Conservation (phyloP, 2,329 filamentous ascomycete species). For the Ophiognomonia clavigignenti-juglandacearum region DNA sequence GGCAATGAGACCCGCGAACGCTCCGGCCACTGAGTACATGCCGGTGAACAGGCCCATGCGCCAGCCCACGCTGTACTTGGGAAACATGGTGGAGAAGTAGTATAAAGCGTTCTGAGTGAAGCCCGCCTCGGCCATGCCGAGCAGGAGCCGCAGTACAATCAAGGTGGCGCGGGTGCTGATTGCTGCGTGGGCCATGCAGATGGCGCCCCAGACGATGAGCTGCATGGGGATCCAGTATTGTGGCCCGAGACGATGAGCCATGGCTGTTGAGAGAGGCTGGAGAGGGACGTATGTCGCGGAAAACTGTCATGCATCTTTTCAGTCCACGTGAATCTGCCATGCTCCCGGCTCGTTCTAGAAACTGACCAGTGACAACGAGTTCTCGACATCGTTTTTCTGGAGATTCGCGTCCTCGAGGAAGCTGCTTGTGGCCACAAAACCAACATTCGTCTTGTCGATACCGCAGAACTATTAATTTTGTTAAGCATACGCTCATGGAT, state of each 20-base stretch:
- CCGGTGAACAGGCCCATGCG: not conserved
- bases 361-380: not conserved
- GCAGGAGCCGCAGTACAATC: not conserved
- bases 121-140: not conserved
- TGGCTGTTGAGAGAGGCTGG: not conserved
- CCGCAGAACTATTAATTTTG: not conserved
- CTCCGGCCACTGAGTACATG: not conserved
- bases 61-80: not conserved
- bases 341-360: not conserved
- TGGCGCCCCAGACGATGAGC: not conserved
- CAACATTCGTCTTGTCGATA: not conserved
- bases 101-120: not conserved
- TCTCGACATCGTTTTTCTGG: not conserved
- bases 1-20: not conserved
- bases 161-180: not conserved
- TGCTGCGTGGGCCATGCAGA: not conserved
- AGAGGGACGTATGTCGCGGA: not conserved
- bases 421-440: not conserved
- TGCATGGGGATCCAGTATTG: not conserved
- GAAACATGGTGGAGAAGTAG: not conserved
- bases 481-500: no score
- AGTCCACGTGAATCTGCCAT: no score
- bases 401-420: not conserved
- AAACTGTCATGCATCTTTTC: no score
- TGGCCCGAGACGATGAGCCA: not conserved